These are phyloP conservation scores for Polygonum maritimum DNA, from an alignment of 148 eudicot species.

Conservation along the genomic window DNA sequence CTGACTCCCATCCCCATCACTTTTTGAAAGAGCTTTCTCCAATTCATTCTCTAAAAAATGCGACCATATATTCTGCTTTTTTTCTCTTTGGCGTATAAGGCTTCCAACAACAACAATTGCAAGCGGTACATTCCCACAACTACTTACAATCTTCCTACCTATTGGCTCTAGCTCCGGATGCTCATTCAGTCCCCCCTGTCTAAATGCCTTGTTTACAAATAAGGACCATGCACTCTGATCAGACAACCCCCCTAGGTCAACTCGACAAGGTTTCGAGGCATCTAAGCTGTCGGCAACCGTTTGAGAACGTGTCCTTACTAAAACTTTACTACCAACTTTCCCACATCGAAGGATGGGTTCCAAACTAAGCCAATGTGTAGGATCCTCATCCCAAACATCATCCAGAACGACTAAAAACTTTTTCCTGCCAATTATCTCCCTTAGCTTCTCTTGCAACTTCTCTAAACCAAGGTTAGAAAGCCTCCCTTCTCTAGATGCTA, in stretches of 20 bases:
- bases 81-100: constrained; percentile 15
- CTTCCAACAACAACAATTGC: constrained; percentile 23
- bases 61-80: constrained; percentile 20
- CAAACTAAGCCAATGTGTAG: neutral
- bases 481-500: neutral
- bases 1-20: neutral
- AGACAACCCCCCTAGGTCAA: neutral
- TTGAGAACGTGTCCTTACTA: neutral
- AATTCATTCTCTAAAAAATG: constrained; percentile 10
- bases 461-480: neutral
- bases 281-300: neutral
- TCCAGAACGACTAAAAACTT: neutral
- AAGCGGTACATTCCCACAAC: constrained; percentile 18
- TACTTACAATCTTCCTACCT: constrained; percentile 2
- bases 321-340: neutral
- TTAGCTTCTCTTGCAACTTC: neutral
- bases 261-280: neutral
- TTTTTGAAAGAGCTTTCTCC: neutral
- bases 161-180: neutral
- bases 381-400: neutral
- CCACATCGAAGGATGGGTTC: neutral
- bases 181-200: neutral
- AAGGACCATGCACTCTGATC: neutral
- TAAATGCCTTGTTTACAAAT: neutral
- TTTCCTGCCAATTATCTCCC: neutral